These are phyloP conservation scores for Haplographium delicatum DNA, from an alignment of 495 filamentous ascomycete species.

Conservation along the genomic window DNA sequence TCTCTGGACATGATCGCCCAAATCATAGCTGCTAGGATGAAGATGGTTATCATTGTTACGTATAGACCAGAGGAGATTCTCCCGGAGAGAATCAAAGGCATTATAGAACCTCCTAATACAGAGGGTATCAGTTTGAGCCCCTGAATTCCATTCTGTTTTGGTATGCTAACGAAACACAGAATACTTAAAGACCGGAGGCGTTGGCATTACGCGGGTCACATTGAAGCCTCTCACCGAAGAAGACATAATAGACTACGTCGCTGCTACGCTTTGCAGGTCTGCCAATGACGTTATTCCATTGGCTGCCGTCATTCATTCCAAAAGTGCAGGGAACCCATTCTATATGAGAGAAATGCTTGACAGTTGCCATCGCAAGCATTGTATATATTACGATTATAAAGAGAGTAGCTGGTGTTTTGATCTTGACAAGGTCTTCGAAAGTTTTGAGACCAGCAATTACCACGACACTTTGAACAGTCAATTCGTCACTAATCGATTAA, in stretches of 20 bases:
- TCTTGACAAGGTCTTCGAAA: constrained; percentile 72
- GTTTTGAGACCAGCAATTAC: constrained; percentile 72
- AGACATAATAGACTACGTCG: constrained; percentile 71
- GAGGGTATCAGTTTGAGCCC: constrained; percentile 35
- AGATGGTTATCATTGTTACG: constrained; percentile 71
- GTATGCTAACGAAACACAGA: constrained; percentile 18
- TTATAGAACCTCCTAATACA: constrained; percentile 41
- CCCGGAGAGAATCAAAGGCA: constrained; percentile 38
- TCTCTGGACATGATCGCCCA: constrained; percentile 72
- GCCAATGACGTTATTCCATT: constrained; percentile 56
- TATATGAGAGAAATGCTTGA: constrained; percentile 89
- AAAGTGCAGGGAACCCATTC: constrained; percentile 77
- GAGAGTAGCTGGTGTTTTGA: constrained; percentile 76
- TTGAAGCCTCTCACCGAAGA: constrained; percentile 66
- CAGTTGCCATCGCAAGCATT: constrained; percentile 76
- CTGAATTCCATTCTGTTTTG: constrained; percentile 1
- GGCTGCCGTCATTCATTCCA: constrained; percentile 72
- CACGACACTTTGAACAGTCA: constrained; percentile 66
- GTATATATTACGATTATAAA: constrained; percentile 84
- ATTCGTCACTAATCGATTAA: constrained; percentile 70
- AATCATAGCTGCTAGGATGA: constrained; percentile 65
- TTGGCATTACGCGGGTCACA: constrained; percentile 56
- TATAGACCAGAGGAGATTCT: constrained; percentile 51
- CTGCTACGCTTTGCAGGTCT: constrained; percentile 61
- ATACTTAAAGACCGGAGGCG: constrained; percentile 21